These are phyloP conservation scores for Lodderomyces oxycetoniae DNA, from an alignment of 1,139 yeast species.

Conservation along the genomic window DNA sequence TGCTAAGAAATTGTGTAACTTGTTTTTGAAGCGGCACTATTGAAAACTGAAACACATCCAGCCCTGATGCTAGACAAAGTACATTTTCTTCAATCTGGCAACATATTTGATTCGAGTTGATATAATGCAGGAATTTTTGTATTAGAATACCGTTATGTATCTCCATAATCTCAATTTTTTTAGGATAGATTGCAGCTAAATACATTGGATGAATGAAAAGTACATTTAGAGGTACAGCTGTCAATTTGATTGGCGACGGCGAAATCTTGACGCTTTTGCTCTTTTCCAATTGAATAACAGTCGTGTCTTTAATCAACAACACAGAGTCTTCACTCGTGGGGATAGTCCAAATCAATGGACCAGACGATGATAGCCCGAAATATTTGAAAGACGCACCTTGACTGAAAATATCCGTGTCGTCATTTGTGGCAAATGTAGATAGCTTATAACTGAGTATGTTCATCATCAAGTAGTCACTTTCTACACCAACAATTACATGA, in stretches of 20 bases:
- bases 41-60: slow-evolving; percentile 28
- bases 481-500: slow-evolving; percentile 23
- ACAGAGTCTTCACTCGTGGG: slow-evolving; percentile 16
- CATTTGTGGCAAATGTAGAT: slow-evolving; percentile 15
- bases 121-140: slow-evolving; percentile 36
- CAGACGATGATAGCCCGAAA: slow-evolving; percentile 23
- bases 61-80: slow-evolving; percentile 25
- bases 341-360: slow-evolving; percentile 23
- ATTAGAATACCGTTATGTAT: slow-evolving; percentile 38
- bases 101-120: slow-evolving; percentile 22
- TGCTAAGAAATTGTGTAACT: slow-evolving; percentile 34
- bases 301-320: slow-evolving; percentile 28
- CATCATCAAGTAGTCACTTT: slow-evolving; percentile 27
- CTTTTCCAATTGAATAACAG: slow-evolving; percentile 17
- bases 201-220: slow-evolving; percentile 43
- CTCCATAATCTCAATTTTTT: slow-evolving; percentile 44
- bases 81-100: slow-evolving; percentile 13
- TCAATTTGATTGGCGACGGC: slow-evolving; percentile 24
- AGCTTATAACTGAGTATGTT: slow-evolving; percentile 21
- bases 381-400: slow-evolving; percentile 25
- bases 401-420: slow-evolving; percentile 17
- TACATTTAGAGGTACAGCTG: slow-evolving; percentile 30
- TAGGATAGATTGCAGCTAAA: slow-evolving; percentile 35
- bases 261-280: slow-evolving; percentile 7
- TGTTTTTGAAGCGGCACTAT: slow-evolving; percentile 35